Base-by-base conservation (phyloP, 2,329 filamentous ascomycete genomes). In the Alternaria burnsii region DNA sequence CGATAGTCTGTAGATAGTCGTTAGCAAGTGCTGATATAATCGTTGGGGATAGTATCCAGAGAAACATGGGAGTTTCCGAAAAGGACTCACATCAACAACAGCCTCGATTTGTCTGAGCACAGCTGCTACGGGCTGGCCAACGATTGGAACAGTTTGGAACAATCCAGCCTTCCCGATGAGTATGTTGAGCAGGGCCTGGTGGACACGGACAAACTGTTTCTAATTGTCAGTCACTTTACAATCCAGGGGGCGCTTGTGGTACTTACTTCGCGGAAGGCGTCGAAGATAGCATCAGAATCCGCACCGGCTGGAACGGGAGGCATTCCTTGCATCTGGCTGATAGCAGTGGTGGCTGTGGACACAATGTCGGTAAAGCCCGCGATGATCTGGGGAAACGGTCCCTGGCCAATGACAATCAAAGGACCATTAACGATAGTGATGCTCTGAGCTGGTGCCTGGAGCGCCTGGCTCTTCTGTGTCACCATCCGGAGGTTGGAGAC, bases 131-230 rank as follows among this genome's bases (percentile, higher is more conserved):
- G 67, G 67, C 42, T 24, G 5, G 11, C 67, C 67, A 9, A 69
- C 47, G 32, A 66, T 14, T 0, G 67, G 67, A 1, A 66, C 55
- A 10, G 61, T 63, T 2, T 24, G 4, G 57, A 68, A 61, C 4
- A 69, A 32, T 2, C 61, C 63, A 28, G 66, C 55, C 48, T 69
- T 69, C 14, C 62, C 62, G 28, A 66, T 67, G 22, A 69, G 52
- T 16, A 63, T 63, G 56, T 69, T 67, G 16, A 69, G 46, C n/a
- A 69, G 58, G 10, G 8, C 51, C 6, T 69, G 64, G 36, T 69
- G 65, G 22, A 63, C 62, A 12, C 62, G 62, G 14, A 67, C 66
- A 40, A 69, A 69, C 65, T 69, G 2, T 24, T 30, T 24, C 14
- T 4, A 1, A 8, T 28, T 9, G 22, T 65, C 22, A 58, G 36